Base-by-base conservation (phyloP, 2,329 filamentous ascomycete species). In the Verruconis gallopava region DNA sequence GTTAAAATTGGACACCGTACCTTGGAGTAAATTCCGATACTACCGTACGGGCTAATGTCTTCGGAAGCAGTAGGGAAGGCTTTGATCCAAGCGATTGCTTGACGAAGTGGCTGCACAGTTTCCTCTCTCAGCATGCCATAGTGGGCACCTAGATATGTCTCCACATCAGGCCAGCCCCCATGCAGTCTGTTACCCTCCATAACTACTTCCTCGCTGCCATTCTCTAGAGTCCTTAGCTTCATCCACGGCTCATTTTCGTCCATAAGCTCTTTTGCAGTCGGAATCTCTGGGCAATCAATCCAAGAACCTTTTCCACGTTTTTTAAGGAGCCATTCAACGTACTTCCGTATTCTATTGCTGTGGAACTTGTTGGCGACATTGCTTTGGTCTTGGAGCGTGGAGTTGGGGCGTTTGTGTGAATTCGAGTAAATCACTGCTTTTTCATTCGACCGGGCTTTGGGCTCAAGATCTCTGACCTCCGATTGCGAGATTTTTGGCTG, bases 71-170 rank as follows among this genome's bases (percentile, higher is more conserved):
- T 47, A 0, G 78, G 76, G 4, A 69, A 52, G 1, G 58, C 48
- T 18, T 66, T 69, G 42, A 81, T 71, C 11, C 67, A 59, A 0
- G 64, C 60, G 1, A 93, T 70, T 0, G 82, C 77, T 47, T 75
- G 69, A 4, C 85, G 72, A 0, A 94, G 65, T 1, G 78, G 71
- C 11, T 80, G 72, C 3, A 83, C 65, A 0, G 77, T 73, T 53
- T 94, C 85, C 52, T 85, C 81, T 2, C 86, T 72, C 5, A 85
- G 67, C 2, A 94, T 70, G 3, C 75, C 66, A 53, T 91, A 93
- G 38, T 93, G 83, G 0, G 75, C 71, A 21, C 74, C 65, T 0
- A 94, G 64, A 44, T 93, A 94, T 0, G 69, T 65, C 1, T 75
- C 67, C 36, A 73, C 79, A 3, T 67, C 74, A 0, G 59, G 48